Percentiles rank a stretch among this genome's conserved stretches.
phyloP scores from a whole-genome alignment of 164 flowering plant species.

The Nymphaea colorata region DNA sequence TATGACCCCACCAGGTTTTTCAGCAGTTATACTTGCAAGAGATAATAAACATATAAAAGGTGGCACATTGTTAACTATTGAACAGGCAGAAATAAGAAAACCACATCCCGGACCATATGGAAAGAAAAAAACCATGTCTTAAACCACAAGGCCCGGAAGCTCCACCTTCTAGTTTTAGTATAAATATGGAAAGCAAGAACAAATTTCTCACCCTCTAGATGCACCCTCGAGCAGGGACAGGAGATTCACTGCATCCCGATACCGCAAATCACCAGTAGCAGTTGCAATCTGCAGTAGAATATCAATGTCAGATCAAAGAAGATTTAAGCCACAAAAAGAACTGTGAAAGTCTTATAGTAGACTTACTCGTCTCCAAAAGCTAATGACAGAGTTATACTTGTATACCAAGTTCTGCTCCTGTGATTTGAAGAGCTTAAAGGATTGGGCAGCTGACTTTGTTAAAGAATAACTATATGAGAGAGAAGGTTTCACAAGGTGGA shows the following conservation, averaged over 20 bases:
- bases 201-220: slow-evolving; percentile 54
- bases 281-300: slow-evolving; percentile 55
- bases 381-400: slow-evolving; percentile 73
- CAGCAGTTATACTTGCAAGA: too few species aligned
- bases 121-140: too few species aligned
- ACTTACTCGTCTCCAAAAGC: slow-evolving; percentile 96
- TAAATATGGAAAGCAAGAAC: background rate
- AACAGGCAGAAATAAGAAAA: too few species aligned
- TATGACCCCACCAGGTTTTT: too few species aligned
- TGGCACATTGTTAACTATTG: too few species aligned
- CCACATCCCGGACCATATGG: too few species aligned
- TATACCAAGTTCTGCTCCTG: slow-evolving; percentile 66
- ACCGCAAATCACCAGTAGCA: slow-evolving; percentile 71
- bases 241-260: slow-evolving; percentile 64
- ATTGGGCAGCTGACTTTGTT: slow-evolving; percentile 58
- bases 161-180: too few species aligned
- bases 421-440: slow-evolving; percentile 61
- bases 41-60: too few species aligned
- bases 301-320: slow-evolving; percentile 2
- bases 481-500: background rate
- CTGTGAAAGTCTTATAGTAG: background rate
- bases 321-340: background rate
- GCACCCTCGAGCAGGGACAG: slow-evolving; percentile 65
- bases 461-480: slow-evolving; percentile 14
- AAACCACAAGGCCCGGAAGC: too few species aligned